phyloP scores from a whole-genome alignment of 2,329 filamentous ascomycete species.

The Pseudocercospora vitis region DNA sequence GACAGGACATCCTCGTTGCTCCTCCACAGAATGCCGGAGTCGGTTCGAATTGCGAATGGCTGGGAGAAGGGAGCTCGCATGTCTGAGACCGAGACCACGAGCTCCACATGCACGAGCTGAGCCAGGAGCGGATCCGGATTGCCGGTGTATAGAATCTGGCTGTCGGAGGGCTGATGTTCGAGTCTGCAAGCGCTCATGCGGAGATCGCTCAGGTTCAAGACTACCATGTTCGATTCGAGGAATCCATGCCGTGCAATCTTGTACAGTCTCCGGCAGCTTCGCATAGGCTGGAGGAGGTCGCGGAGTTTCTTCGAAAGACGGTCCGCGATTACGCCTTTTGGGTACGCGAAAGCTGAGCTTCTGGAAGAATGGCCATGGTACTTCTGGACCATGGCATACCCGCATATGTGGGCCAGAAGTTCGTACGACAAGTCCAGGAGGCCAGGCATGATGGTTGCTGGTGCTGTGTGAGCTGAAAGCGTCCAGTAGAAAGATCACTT shows the following conservation, averaged over 20 bases:
- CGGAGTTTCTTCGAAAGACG: slow-evolving; percentile 13
- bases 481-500: neutral
- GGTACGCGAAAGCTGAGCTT: neutral
- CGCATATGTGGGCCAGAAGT: slow-evolving; percentile 13
- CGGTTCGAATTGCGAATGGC: slow-evolving; percentile 9
- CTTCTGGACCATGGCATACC: slow-evolving; percentile 7
- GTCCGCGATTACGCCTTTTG: slow-evolving; percentile 9
- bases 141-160: slow-evolving; percentile 14
- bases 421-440: slow-evolving; percentile 14
- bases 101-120: slow-evolving; percentile 8
- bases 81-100: slow-evolving; percentile 11
- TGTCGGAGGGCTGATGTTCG: slow-evolving; percentile 6
- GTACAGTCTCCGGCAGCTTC: slow-evolving; percentile 9
- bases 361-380: neutral
- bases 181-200: slow-evolving; percentile 14
- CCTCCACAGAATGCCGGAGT: slow-evolving; percentile 5
- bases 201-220: slow-evolving; percentile 14
- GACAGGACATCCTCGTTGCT: slow-evolving; percentile 8
- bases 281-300: slow-evolving; percentile 9
- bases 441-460: neutral
- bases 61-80: slow-evolving; percentile 17
- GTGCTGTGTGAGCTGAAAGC: neutral
- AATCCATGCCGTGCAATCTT: slow-evolving; percentile 7
- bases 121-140: slow-evolving; percentile 13
- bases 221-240: slow-evolving; percentile 16